Conservation (phyloP, 352 stramenopile species). For the Phytophthora ramorum region DNA sequence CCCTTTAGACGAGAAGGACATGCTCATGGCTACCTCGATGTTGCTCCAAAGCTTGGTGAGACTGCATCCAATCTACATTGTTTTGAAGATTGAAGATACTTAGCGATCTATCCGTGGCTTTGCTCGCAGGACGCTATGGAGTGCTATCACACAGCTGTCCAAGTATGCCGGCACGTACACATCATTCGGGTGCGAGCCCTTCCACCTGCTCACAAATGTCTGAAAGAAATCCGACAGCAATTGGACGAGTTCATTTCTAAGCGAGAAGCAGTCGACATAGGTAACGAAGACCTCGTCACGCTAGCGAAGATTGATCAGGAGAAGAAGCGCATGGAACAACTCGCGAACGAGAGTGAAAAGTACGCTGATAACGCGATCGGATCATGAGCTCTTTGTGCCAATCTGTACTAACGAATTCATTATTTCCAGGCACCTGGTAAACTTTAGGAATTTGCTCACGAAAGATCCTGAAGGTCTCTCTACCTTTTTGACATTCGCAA, state of each 20-base stretch:
- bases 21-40: slow-evolving; percentile 46
- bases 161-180: slow-evolving; percentile 28
- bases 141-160: slow-evolving; percentile 36
- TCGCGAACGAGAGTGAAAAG: slow-evolving; percentile 40
- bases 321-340: slow-evolving; percentile 24
- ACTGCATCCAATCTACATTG: neutral
- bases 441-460: slow-evolving; percentile 50
- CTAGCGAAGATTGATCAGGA: slow-evolving; percentile 29
- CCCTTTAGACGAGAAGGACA: slow-evolving; percentile 50
- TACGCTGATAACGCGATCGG: slow-evolving; percentile 6
- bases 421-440: slow-evolving; percentile 34
- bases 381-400: neutral
- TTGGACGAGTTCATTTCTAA: slow-evolving; percentile 49
- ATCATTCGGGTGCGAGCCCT: slow-evolving; percentile 17
- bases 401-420: neutral
- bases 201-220: slow-evolving; percentile 11
- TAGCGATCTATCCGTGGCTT: neutral
- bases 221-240: slow-evolving; percentile 31
- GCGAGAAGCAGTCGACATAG: slow-evolving; percentile 44
- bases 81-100: neutral
- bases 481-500: slow-evolving; percentile 53
- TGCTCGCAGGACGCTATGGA: slow-evolving; percentile 16
- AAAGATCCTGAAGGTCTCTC: slow-evolving; percentile 37
- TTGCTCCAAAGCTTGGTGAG: slow-evolving; percentile 55
- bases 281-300: slow-evolving; percentile 38